phyloP scores from a whole-genome alignment of 2,329 filamentous ascomycete genomes.

The Alternaria tenuissima region DNA sequence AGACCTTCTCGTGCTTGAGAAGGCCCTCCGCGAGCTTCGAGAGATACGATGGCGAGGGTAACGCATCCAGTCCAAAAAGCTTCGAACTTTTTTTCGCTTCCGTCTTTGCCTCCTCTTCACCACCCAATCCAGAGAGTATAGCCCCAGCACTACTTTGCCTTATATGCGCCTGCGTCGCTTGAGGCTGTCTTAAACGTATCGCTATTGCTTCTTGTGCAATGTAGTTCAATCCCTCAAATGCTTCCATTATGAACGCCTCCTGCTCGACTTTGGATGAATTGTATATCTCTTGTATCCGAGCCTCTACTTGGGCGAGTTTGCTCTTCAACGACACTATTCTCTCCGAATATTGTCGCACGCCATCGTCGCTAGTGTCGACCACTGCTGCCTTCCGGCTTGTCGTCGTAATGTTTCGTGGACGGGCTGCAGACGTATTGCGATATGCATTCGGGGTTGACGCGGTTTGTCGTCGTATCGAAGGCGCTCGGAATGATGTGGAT shows the following conservation, averaged over 20 bases:
- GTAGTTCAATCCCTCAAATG: constrained; percentile 32
- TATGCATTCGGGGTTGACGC: constrained; percentile 5
- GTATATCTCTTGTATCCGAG: constrained; percentile 36
- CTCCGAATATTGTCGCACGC: constrained; percentile 25
- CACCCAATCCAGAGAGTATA: constrained; percentile 42
- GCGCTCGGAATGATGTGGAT: constrained; percentile 32
- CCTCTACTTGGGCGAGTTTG: constrained; percentile 37
- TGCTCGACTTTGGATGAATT: constrained; percentile 39
- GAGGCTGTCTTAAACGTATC: constrained; percentile 38
- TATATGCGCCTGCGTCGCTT: constrained; percentile 30
- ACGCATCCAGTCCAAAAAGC: constrained; percentile 27
- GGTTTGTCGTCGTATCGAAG: constrained; percentile 36
- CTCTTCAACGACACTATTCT: constrained; percentile 30
- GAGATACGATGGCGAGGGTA: constrained; percentile 51
- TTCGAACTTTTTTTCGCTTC: constrained; percentile 17
- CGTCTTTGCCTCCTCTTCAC: constrained; percentile 25
- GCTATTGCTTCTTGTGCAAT: constrained; percentile 40
- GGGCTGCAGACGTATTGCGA: not conserved
- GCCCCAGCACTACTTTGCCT: constrained; percentile 46
- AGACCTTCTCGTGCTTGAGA: constrained; percentile 76
- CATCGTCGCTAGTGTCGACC: constrained; percentile 23
- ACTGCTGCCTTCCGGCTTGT: constrained; percentile 24
- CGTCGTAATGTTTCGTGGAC: constrained; percentile 32
- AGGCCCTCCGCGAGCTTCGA: constrained; percentile 71
- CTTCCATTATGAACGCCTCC: constrained; percentile 31